Evolutionary conservation across 2,329 filamentous ascomycete genomes (phyloP), one percentile per base, ranked within the genome.

Genomic region (Graphium sp.): DNA sequence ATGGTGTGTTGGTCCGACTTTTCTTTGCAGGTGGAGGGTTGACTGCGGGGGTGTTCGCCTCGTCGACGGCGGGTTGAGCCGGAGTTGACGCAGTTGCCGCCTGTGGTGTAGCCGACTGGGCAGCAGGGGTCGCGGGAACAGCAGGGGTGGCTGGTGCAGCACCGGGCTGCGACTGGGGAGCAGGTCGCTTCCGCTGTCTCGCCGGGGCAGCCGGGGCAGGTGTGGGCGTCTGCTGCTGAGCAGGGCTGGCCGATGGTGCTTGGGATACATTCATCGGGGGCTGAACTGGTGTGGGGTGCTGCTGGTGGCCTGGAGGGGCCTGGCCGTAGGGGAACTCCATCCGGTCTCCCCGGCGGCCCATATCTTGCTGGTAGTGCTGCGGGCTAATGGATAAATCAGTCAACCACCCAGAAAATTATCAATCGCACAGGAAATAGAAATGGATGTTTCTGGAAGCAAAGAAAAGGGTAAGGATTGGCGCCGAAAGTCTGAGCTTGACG

Each of bases 1-100:
- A 98, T 1, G 89, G 89, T 3, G 89, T 98, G 48, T 98, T 98
- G n/a, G 89, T 95, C 35, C 89, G 68, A 43, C 83, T 89, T 60
- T 94, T 94, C 60, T 95, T 98, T 26, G 69, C 61, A 6, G 73
- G 71, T 2, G 71, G 69, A 17, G 61, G 62, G 5, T 39, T 32
- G 5, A 36, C 26, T 4, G 40, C 31, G 6, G 38, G 26, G 22
- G 47, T 43, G 6, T 36, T 35, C 13, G 23, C 16, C 19, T 31
- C 24, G 8, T 31, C 29, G 11, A 31, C 29, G 41, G 37, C 44
- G 12, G 44, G 41, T 27, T 49, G 43, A 11, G 44, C 35, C 12
- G 45, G 37, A 7, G 39, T 37, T 12, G 38, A 30, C 14, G 28
- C 8, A 1, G 32, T 22, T 2, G 34, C 23, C 11, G 24, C 28